These are phyloP conservation scores for Acacia crassicarpa DNA, from an alignment of 306 rosid species.

Conservation along the genomic window DNA sequence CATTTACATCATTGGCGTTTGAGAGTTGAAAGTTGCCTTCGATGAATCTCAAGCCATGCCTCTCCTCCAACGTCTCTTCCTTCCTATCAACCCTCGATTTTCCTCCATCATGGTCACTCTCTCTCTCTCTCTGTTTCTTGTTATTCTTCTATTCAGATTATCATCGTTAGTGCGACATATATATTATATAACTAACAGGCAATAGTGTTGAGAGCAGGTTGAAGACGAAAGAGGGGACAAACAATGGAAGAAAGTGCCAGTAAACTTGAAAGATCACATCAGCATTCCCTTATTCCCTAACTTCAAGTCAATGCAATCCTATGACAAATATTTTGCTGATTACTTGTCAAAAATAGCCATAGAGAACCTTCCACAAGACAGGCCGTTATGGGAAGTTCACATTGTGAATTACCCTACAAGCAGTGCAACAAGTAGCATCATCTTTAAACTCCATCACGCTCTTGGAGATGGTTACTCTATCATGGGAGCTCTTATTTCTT, in stretches of 20 bases:
- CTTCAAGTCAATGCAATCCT: conserved; percentile 24
- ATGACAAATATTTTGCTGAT: conserved; percentile 35
- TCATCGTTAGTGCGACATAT: not conserved
- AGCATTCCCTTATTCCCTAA: conserved; percentile 31
- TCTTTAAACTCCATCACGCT: conserved; percentile 62
- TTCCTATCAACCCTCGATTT: conserved; percentile 58
- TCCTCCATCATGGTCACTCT: conserved; percentile 53
- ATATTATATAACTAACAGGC: not conserved
- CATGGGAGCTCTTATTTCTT: conserved; percentile 68
- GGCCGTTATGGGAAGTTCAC: conserved; percentile 63
- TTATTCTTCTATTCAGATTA: not conserved
- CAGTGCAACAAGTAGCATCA: conserved; percentile 29
- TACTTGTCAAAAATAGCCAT: conserved; percentile 42
- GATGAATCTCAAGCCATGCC: conserved; percentile 28
- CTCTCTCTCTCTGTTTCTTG: not conserved
- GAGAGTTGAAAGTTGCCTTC: conserved; percentile 47
- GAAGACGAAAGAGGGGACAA: conserved; percentile 40
- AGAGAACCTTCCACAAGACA: conserved; percentile 34
- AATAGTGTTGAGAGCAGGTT: conserved; percentile 30
- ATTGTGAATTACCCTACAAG: conserved; percentile 49
- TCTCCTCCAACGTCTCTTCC: conserved; percentile 41
- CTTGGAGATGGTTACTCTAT: conserved; percentile 74
- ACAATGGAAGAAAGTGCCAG: conserved; percentile 53
- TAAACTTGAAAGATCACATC: conserved; percentile 50
- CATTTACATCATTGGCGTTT: conserved; percentile 43